These are phyloP conservation scores for Schizopora paradoxa DNA, from an alignment of 1,284 basidiomycete genomes.

Conservation along the genomic window DNA sequence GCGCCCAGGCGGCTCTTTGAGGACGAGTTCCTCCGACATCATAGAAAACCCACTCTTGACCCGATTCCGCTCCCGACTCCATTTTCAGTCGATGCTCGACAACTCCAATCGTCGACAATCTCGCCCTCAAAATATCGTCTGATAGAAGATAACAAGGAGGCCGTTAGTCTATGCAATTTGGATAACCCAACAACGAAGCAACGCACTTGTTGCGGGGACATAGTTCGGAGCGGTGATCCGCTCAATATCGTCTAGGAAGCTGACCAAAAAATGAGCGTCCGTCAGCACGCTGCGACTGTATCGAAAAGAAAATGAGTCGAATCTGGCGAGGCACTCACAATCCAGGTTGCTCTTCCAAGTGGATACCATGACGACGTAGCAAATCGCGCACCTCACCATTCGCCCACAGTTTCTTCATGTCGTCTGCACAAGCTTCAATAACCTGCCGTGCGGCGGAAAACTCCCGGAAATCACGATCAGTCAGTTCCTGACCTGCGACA, in stretches of 20 bases:
- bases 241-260: constrained; percentile 51
- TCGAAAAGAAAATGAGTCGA: constrained; percentile 4
- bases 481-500: too few relatives aligned
- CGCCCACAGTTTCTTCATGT: constrained; percentile 50
- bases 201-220: constrained; percentile 43
- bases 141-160: constrained; percentile 4
- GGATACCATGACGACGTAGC: constrained; percentile 38
- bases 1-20: constrained; percentile 57
- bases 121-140: constrained; percentile 61
- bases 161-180: constrained; percentile 9
- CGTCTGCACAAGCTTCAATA: constrained; percentile 47
- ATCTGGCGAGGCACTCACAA: constrained; percentile 46
- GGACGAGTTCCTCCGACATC: constrained; percentile 54
- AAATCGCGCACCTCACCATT: constrained; percentile 37
- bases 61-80: constrained; percentile 38
- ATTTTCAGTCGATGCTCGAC: constrained; percentile 54
- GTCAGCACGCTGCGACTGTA: neutral
- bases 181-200: constrained; percentile 1
- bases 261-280: constrained; percentile 22
- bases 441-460: constrained; percentile 42
- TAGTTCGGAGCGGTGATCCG: constrained; percentile 49
- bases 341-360: constrained; percentile 49
- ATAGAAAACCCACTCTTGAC: constrained; percentile 54
- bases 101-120: constrained; percentile 58
- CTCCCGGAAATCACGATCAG: constrained; percentile 20